phyloP scores from a whole-genome alignment of 2,329 filamentous ascomycete genomes.

The Cytospora schulzeri region DNA sequence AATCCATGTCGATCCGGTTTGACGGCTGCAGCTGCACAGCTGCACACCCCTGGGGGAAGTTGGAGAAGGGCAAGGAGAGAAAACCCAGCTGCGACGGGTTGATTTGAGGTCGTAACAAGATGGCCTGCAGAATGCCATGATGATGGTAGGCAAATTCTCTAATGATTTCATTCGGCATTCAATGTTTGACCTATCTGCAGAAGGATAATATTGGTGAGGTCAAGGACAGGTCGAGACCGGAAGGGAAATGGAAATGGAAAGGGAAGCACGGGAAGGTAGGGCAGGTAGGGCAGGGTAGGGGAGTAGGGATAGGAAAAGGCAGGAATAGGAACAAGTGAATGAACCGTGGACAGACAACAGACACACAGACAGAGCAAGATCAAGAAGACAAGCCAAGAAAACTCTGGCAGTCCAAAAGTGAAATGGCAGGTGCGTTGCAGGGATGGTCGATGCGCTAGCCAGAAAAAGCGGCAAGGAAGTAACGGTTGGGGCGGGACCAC shows the following conservation, averaged over 20 bases:
- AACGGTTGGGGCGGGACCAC: conserved; percentile 22
- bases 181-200: not conserved
- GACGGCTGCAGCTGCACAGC: conserved; percentile 2
- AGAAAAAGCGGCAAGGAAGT: conserved; percentile 22
- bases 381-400: conserved; percentile 19
- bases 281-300: not conserved
- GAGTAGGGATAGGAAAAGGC: not conserved
- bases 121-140: not conserved
- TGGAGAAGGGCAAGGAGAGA: not conserved
- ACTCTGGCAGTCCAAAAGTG: conserved; percentile 22
- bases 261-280: too few species aligned
- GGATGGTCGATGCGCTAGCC: conserved; percentile 26
- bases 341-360: not conserved
- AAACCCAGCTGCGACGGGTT: not conserved
- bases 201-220: not conserved
- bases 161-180: too few species aligned
- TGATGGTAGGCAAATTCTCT: not conserved
- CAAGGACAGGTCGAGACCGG: not conserved
- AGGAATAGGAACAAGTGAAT: not conserved
- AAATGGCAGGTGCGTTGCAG: conserved; percentile 26
- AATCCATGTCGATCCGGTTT: not conserved
- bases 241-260: not conserved
- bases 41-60: not conserved
- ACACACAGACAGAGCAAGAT: not conserved
- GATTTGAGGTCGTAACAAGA: not conserved